Conservation (phyloP, 2,329 filamentous ascomycete species). For the Neonectria coccinea region DNA sequence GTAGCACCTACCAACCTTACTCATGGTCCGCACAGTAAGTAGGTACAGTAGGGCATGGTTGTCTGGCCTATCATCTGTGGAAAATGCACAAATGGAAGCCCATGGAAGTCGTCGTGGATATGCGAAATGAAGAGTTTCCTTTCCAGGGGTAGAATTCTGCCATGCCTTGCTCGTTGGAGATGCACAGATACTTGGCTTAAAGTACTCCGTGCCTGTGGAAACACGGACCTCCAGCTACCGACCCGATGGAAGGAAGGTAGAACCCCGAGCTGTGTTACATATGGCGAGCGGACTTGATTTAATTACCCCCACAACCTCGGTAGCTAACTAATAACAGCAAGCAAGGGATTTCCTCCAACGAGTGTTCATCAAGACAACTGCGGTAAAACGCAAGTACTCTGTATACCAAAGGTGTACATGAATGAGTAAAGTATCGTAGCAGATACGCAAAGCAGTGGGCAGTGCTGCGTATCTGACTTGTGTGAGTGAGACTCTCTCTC, state of each 20-base stretch:
- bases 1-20: neutral
- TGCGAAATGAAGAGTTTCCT: conserved; percentile 24
- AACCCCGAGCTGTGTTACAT: too few relatives aligned
- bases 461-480: neutral
- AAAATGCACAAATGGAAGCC: conserved; percentile 8
- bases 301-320: neutral
- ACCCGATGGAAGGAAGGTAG: too few relatives aligned
- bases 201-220: conserved; percentile 4
- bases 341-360: neutral
- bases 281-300: too few relatives aligned
- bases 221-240: neutral
- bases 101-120: conserved; percentile 3
- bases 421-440: neutral
- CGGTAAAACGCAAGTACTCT: neutral
- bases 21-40: neutral
- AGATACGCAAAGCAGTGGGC: too few relatives aligned
- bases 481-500: neutral
- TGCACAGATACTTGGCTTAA: conserved; percentile 10
- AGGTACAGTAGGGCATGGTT: neutral
- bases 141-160: conserved; percentile 15
- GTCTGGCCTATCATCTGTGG: neutral
- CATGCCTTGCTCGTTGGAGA: conserved; percentile 17
- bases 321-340: neutral
- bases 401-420: neutral
- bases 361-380: neutral